phyloP scores from a whole-genome alignment of 164 flowering plant species.

The Umbellularia californica region DNA sequence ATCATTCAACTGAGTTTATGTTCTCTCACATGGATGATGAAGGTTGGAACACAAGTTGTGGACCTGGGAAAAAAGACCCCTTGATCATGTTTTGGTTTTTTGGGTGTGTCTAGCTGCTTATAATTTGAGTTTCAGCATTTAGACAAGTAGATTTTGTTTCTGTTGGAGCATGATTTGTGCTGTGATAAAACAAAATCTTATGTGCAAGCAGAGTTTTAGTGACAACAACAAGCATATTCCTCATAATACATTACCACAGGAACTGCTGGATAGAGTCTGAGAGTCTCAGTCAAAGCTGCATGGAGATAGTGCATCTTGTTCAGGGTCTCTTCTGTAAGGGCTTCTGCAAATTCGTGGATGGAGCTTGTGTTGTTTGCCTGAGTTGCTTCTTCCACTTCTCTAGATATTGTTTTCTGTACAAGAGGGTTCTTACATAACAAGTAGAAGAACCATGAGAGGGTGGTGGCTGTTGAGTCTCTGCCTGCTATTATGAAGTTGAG shows the following conservation, averaged over 20 bases:
- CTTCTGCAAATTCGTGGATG: conserved; percentile 32
- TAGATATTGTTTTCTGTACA: conserved; percentile 49
- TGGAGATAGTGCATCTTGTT: conserved; percentile 85
- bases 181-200: no score
- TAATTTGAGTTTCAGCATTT: no score
- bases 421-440: conserved; percentile 58
- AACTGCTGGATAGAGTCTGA: conserved; percentile 82
- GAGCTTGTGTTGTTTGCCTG: neutral
- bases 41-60: no score
- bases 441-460: conserved; percentile 73
- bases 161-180: no score
- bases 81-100: no score
- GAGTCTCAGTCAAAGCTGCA: conserved; percentile 79
- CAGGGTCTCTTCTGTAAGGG: conserved; percentile 46
- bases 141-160: no score
- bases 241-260: conserved; percentile 50
- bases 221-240: no score
- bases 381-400: conserved; percentile 37
- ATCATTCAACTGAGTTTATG: no score
- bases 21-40: no score
- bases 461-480: conserved; percentile 50
- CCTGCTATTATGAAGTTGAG: conserved; percentile 64
- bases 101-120: no score
- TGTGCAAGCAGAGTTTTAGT: no score
- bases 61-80: no score